Evolutionary conservation across 2,329 filamentous ascomycete species (phyloP), one percentile per base, ranked within the genome.

Genomic region (Arthroderma sp.): DNA sequence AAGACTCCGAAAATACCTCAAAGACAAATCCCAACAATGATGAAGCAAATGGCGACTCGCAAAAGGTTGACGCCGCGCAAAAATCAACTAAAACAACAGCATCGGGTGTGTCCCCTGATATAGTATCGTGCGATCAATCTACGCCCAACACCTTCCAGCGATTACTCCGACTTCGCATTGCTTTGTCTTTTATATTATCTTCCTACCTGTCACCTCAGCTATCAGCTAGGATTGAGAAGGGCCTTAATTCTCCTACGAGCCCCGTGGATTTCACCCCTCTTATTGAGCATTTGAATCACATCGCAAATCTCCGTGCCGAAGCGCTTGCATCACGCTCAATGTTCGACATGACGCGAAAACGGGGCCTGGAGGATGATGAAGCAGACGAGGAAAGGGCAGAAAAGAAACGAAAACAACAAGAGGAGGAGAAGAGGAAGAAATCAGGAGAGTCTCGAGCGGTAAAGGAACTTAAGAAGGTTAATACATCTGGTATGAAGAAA

Each of bases 401-500:
- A 61, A 94, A 91, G 75, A 88, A 83, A 68, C 72, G 81, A 37
- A 88, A 81, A 61, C 78, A 82, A 65, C 87, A 94, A 42, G 89
- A 94, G 49, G 88, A 94, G 47, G 88, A 94, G 47, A 83, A 81
- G 67, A 81, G 78, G 61, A 88, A 81, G 64, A 88, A 93, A 66
- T 77, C 75, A 2, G 71, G 69, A 27, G 76, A 85, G 65, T 91
- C 83, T 50, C 73, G 79, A 29, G 88, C 78, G 0, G 78, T 95
- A 1, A 81, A 80, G 59, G 75, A 88, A 40, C 61, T 98, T 57
- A 83, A 83, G 61, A 98, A 96, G 67, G 89, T 88, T 40, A 84
- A 96, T 64, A 88, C 83, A 0, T 77, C 67, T 22, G 91, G 91
- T 1, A 98, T 98, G 91, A 91, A 84, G 74, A 98, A 96, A 70